Conservation (phyloP, 148 eudicot genomes). For the Rhododendron mucronatum region DNA sequence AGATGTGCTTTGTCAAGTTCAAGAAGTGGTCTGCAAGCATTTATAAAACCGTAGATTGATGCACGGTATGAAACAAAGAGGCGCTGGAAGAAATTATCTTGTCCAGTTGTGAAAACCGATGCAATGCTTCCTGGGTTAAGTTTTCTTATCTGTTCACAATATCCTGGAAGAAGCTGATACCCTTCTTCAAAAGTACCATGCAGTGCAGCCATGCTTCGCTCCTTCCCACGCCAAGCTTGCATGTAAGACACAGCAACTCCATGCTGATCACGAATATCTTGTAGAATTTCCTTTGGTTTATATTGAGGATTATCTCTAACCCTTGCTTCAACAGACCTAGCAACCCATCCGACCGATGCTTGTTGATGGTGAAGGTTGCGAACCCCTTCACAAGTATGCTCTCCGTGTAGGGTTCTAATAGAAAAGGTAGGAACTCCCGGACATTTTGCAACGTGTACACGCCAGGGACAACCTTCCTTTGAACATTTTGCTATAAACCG, state of each 20-base stretch:
- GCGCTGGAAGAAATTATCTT: slow-evolving; percentile 81
- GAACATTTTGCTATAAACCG: slow-evolving; percentile 97
- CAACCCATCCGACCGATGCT: slow-evolving; percentile 99
- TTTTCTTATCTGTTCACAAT: slow-evolving; percentile 87
- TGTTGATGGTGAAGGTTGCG: slow-evolving; percentile 86
- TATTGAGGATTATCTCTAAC: slow-evolving; percentile 82
- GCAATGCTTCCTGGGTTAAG: slow-evolving; percentile 94
- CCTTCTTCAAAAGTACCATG: slow-evolving; percentile 98
- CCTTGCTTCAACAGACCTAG: slow-evolving; percentile 84
- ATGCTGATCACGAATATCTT: slow-evolving; percentile 88
- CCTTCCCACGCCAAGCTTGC: slow-evolving; percentile 99
- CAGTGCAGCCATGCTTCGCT: slow-evolving; percentile 95
- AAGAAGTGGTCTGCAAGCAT: slow-evolving; percentile 91
- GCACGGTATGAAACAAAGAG: slow-evolving; percentile 84
- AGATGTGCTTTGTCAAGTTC: slow-evolving; percentile 79
- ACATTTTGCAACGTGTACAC: slow-evolving; percentile 88
- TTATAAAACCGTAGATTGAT: slow-evolving; percentile 79
- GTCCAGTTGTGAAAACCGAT: slow-evolving; percentile 67
- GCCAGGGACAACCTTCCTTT: slow-evolving; percentile 95
- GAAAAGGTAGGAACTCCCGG: slow-evolving; percentile 79
- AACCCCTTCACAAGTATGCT: slow-evolving; percentile 91
- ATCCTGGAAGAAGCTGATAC: slow-evolving; percentile 78
- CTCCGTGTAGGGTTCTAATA: slow-evolving; percentile 71
- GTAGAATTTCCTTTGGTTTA: slow-evolving; percentile 94
- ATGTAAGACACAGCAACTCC: slow-evolving; percentile 98